Percentiles rank a stretch among this genome's conserved stretches.
phyloP scores from a whole-genome alignment of 192 early-diverging fungal species.

The Gamsiella multidivaricata region DNA sequence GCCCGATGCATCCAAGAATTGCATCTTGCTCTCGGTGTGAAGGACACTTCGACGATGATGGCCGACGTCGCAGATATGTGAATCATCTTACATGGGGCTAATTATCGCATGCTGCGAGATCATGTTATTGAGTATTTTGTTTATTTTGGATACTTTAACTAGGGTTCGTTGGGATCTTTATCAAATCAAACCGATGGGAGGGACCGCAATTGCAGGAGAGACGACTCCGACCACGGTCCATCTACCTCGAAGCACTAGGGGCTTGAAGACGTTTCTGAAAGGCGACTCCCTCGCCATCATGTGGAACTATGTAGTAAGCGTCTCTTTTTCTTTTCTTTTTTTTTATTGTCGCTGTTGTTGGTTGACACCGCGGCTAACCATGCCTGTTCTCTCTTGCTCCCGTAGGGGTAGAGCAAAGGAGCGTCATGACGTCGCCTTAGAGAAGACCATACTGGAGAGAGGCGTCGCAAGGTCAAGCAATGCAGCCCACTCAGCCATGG shows the following conservation, averaged over 20 bases:
- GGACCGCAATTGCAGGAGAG: slow-evolving; percentile 14
- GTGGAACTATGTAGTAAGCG: too few species aligned
- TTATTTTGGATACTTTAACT: not conserved
- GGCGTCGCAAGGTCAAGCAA: slow-evolving; percentile 11
- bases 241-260: not conserved
- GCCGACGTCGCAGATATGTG: slow-evolving; percentile 10
- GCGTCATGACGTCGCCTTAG: slow-evolving; percentile 8
- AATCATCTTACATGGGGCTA: not conserved
- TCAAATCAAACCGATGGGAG: slow-evolving; percentile 10
- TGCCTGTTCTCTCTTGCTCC: too few species aligned
- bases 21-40: slow-evolving; percentile 11
- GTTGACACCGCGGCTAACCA: too few species aligned
- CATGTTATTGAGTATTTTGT: not conserved
- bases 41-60: slow-evolving; percentile 9
- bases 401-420: slow-evolving; percentile 7
- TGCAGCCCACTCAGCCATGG: not conserved
- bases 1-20: slow-evolving; percentile 27
- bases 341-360: too few species aligned
- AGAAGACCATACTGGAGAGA: not conserved
- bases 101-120: slow-evolving; percentile 1
- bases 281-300: too few species aligned
- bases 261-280: slow-evolving; percentile 3
- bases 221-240: slow-evolving; percentile 4
- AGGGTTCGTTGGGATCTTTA: slow-evolving; percentile 22
- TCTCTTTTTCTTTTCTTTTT: too few species aligned